Percentiles rank a stretch among this genome's conserved stretches.
Evolutionary conservation across 2,329 filamentous ascomycete species (phyloP).

Genomic region (Pseudocercospora fijiensis): DNA sequence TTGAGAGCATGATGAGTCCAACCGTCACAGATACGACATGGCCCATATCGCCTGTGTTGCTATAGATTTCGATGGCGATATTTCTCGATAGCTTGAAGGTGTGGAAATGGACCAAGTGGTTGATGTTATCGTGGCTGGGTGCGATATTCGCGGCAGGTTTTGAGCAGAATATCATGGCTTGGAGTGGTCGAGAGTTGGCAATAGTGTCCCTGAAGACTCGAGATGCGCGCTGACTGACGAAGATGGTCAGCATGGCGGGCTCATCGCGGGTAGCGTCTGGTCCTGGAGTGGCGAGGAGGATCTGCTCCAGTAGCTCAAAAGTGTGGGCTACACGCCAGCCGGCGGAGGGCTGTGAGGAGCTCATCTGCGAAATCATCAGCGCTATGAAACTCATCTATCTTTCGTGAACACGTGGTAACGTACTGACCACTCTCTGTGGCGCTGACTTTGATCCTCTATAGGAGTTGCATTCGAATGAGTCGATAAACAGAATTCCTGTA

Average conservation of each 20-base stretch:
- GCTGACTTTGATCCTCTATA: not conserved
- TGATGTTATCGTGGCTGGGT: not conserved
- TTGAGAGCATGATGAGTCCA: not conserved
- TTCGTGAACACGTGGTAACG: not conserved
- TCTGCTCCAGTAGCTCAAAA: not conserved
- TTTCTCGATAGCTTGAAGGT: not conserved
- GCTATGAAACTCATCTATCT: no score
- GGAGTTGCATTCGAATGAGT: not conserved
- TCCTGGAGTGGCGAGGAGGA: not conserved
- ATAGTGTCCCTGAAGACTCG: not conserved
- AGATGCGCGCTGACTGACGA: not conserved
- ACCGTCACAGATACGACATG: not conserved
- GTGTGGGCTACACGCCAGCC: not conserved
- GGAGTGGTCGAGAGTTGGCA: not conserved
- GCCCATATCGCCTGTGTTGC: not conserved
- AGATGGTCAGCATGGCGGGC: not conserved
- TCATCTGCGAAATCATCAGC: not conserved
- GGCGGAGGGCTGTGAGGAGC: not conserved
- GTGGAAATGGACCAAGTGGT: not conserved
- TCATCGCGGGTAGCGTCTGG: not conserved
- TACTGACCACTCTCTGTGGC: not conserved
- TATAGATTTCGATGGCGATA: not conserved
- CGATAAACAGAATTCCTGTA: not conserved
- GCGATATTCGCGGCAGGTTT: not conserved
- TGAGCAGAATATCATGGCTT: not conserved